Evolutionary conservation across 2,329 filamentous ascomycete species (phyloP).

Genomic region (Hypoxylon sp.): DNA sequence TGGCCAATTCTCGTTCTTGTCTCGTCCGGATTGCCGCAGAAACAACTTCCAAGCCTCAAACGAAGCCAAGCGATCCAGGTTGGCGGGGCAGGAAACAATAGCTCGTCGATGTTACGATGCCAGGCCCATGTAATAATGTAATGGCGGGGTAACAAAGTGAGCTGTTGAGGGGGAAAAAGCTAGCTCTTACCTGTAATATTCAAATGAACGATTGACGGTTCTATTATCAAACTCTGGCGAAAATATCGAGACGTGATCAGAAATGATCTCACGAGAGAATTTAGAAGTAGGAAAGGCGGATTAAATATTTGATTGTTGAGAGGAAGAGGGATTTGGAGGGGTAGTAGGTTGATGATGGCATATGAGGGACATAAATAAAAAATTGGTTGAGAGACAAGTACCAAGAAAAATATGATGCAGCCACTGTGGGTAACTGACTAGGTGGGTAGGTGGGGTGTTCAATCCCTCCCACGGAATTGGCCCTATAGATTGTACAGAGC

Average conservation of each 20-base stretch:
- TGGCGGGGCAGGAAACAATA: slow-evolving; percentile 38
- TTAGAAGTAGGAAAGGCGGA: slow-evolving; percentile 24
- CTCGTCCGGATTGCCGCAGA: slow-evolving; percentile 21
- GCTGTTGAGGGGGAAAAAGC: slow-evolving; percentile 26
- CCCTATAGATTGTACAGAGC: slow-evolving; percentile 12
- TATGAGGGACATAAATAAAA: slow-evolving; percentile 47
- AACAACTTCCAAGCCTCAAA: slow-evolving; percentile 26
- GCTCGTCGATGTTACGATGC: slow-evolving; percentile 35
- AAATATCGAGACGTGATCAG: slow-evolving; percentile 33
- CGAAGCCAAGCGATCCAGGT: slow-evolving; percentile 39
- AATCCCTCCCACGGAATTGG: slow-evolving; percentile 31
- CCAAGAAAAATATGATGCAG: slow-evolving; percentile 45
- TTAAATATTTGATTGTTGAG: slow-evolving; percentile 45
- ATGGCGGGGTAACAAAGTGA: slow-evolving; percentile 43
- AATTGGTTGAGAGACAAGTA: slow-evolving; percentile 42
- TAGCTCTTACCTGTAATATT: slow-evolving; percentile 37
- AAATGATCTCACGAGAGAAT: slow-evolving; percentile 27
- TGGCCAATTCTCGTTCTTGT: slow-evolving; percentile 25
- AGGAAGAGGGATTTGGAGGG: slow-evolving; percentile 40
- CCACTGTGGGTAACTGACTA: slow-evolving; percentile 14
- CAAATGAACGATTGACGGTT: slow-evolving; percentile 7
- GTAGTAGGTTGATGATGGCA: slow-evolving; percentile 42
- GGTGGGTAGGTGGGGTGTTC: slow-evolving; percentile 37
- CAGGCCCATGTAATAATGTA: slow-evolving; percentile 32
- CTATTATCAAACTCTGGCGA: slow-evolving; percentile 11